Percentiles rank a stretch among this genome's conserved stretches.
phyloP scores from a whole-genome alignment of 192 early-diverging fungal genomes.

The Backusella tuberculispora region DNA sequence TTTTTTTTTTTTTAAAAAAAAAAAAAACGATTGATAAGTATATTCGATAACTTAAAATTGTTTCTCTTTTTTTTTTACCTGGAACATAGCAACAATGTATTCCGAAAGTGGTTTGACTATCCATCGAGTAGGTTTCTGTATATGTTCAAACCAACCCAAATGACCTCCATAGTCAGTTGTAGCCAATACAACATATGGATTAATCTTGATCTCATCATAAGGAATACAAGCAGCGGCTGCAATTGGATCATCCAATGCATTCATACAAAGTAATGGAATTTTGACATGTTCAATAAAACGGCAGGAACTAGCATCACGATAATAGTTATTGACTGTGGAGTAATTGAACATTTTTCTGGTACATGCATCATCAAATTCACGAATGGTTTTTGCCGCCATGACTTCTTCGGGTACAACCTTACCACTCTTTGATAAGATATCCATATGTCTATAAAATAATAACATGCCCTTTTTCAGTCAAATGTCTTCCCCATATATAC shows the following conservation, averaged over 20 bases:
- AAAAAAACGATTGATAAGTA: background rate
- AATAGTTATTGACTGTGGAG: slow-evolving; percentile 84
- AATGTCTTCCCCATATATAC: background rate
- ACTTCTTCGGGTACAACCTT: slow-evolving; percentile 58
- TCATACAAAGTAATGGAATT: slow-evolving; percentile 82
- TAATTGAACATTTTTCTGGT: slow-evolving; percentile 80
- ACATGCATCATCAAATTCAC: slow-evolving; percentile 83
- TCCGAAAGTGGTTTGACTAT: slow-evolving; percentile 68
- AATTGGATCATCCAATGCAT: slow-evolving; percentile 90
- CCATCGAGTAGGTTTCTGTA: slow-evolving; percentile 58
- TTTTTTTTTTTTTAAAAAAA: background rate
- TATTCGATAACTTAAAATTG: background rate
- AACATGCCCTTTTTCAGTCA: too few relatives aligned
- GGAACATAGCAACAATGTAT: slow-evolving; percentile 62
- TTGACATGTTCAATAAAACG: slow-evolving; percentile 68
- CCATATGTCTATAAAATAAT: slow-evolving; percentile 35
- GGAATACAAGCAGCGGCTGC: slow-evolving; percentile 72
- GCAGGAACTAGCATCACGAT: slow-evolving; percentile 62
- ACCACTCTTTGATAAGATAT: slow-evolving; percentile 51
- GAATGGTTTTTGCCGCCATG: slow-evolving; percentile 58
- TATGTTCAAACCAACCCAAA: slow-evolving; percentile 84
- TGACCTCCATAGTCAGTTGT: slow-evolving; percentile 89
- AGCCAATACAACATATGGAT: slow-evolving; percentile 82
- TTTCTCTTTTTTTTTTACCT: slow-evolving; percentile 13
- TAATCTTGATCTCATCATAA: slow-evolving; percentile 68